Percentiles rank a stretch among this genome's conserved stretches.
Evolutionary conservation across 1,284 basidiomycete species (phyloP).

Genomic region (Apiotrichum brassicae): DNA sequence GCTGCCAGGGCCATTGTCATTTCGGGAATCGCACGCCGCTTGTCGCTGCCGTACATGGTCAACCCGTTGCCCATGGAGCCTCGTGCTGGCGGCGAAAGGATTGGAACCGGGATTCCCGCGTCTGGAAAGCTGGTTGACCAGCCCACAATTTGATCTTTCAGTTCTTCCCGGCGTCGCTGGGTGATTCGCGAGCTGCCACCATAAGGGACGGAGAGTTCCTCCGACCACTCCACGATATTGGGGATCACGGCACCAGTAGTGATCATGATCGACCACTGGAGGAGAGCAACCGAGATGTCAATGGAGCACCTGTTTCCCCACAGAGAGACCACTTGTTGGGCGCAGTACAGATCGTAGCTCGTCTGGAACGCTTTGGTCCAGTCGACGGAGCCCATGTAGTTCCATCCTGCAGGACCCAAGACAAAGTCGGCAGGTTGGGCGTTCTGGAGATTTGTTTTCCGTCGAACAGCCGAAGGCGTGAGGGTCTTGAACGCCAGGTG

Average conservation of each 20-base stretch:
- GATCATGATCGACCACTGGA: constrained; percentile 19
- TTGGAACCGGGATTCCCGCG: constrained; percentile 15
- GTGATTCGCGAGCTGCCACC: constrained; percentile 7
- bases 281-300: constrained; percentile 15
- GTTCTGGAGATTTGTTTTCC: background rate
- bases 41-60: constrained; percentile 15
- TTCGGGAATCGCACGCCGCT: constrained; percentile 27
- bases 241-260: constrained; percentile 8
- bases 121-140: constrained; percentile 22
- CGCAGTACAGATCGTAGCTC: constrained; percentile 25
- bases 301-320: constrained; percentile 17
- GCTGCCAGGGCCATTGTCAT: constrained; percentile 21
- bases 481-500: constrained; percentile 5
- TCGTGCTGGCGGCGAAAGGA: constrained; percentile 16
- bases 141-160: constrained; percentile 14
- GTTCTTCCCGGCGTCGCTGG: constrained; percentile 8
- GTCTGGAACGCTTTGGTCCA: constrained; percentile 22
- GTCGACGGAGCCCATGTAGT: constrained; percentile 9
- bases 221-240: constrained; percentile 1
- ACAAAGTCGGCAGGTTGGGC: constrained; percentile 9
- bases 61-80: constrained; percentile 26
- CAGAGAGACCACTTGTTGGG: constrained; percentile 26
- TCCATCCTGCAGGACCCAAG: constrained; percentile 9
- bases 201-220: constrained; percentile 3
- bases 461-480: background rate